These are phyloP conservation scores for Arabidopsis suecica DNA, from an alignment of 345 rosid species.

Conservation along the genomic window DNA sequence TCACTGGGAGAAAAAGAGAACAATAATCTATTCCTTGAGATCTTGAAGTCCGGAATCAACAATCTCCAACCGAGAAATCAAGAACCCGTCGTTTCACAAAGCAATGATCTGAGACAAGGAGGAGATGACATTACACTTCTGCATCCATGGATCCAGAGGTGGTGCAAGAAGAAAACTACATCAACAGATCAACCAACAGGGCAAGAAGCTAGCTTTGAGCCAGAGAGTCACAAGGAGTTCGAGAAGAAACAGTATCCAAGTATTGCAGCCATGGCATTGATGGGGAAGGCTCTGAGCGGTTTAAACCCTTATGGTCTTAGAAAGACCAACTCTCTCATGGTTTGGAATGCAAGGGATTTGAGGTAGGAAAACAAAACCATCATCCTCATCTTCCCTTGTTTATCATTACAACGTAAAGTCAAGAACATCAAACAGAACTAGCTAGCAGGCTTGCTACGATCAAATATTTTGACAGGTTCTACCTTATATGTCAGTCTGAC, in stretches of 20 bases:
- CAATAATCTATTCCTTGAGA: slow-evolving; percentile 43
- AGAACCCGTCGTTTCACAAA: slow-evolving; percentile 35
- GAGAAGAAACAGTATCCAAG: slow-evolving; percentile 79
- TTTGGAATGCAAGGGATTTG: slow-evolving; percentile 65
- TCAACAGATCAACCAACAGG: slow-evolving; percentile 40
- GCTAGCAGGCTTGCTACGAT: slow-evolving; percentile 17
- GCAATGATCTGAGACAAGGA: slow-evolving; percentile 41
- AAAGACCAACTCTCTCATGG: slow-evolving; percentile 56
- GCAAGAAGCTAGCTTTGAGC: slow-evolving; percentile 47
- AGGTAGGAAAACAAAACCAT: slow-evolving; percentile 29
- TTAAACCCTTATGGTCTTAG: slow-evolving; percentile 61
- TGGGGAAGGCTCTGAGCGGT: slow-evolving; percentile 85
- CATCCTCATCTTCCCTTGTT: slow-evolving; percentile 8
- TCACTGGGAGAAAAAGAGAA: slow-evolving; percentile 51
- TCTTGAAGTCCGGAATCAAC: slow-evolving; percentile 42
- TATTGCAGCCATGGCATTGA: slow-evolving; percentile 94
- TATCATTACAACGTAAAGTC: slow-evolving; percentile 22
- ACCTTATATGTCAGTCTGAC: slow-evolving; percentile 1
- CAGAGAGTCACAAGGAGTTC: slow-evolving; percentile 50
- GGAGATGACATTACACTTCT: slow-evolving; percentile 48
- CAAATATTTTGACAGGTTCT: slow-evolving; percentile 24
- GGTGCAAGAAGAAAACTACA: slow-evolving; percentile 54
- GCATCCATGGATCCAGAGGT: slow-evolving; percentile 77
- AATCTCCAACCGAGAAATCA: slow-evolving; percentile 46
- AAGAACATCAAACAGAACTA: slow-evolving; percentile 6